Conservation (phyloP, 129 eudicot species). For the Mikania micrantha region DNA sequence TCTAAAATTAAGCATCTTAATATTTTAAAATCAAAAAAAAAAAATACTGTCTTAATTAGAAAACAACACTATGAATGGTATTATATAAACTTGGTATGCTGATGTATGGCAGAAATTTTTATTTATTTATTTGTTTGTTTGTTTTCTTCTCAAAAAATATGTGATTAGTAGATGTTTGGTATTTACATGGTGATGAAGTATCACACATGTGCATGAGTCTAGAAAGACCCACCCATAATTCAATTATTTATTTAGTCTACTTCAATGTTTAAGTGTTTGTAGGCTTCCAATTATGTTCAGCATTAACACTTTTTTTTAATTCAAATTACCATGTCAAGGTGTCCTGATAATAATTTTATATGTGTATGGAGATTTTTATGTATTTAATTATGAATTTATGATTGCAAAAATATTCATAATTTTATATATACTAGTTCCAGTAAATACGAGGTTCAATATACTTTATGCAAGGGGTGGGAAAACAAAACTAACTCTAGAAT, state of each 20-base stretch:
- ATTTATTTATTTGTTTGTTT: too few species aligned
- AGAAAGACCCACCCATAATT: slow-evolving; percentile 29
- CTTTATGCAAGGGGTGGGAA: too few species aligned
- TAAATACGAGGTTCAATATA: too few species aligned
- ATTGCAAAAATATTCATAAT: too few species aligned
- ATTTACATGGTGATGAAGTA: slow-evolving; percentile 22
- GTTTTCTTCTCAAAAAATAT: slow-evolving; percentile 3
- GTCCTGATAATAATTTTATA: slow-evolving; percentile 11
- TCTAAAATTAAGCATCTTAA: too few species aligned
- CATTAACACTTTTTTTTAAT: neutral
- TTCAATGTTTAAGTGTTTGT: slow-evolving; percentile 9
- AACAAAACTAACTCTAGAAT: too few species aligned
- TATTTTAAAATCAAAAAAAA: too few species aligned
- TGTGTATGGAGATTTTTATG: too few species aligned
- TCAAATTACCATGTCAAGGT: neutral
- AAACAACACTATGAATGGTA: neutral
- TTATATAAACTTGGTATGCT: neutral
- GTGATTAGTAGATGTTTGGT: slow-evolving; percentile 20
- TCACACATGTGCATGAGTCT: slow-evolving; percentile 32
- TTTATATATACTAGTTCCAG: too few species aligned
- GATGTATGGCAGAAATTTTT: slow-evolving; percentile 11
- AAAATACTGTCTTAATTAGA: neutral
- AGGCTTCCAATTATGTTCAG: slow-evolving; percentile 14
- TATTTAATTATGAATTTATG: too few species aligned
- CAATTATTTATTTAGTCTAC: slow-evolving; percentile 21